Evolutionary conservation across 2,329 filamentous ascomycete genomes (phyloP).

Genomic region (Chaetothyriales sp.): DNA sequence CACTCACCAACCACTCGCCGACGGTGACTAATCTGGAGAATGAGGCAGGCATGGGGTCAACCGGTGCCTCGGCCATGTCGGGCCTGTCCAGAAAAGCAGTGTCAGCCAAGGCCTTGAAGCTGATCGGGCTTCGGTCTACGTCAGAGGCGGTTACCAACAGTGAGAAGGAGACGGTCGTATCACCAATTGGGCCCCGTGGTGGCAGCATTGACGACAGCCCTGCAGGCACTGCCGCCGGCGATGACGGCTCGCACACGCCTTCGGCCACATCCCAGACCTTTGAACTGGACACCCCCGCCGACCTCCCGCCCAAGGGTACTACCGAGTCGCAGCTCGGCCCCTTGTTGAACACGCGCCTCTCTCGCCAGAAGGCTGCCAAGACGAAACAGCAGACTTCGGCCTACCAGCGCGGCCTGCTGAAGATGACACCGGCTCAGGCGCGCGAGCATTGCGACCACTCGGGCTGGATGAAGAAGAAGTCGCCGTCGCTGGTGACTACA

Average conservation of each 20-base stretch:
- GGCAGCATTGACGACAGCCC: slow-evolving; percentile 38
- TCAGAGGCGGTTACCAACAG: slow-evolving; percentile 53
- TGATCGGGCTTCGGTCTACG: slow-evolving; percentile 63
- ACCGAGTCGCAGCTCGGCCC: slow-evolving; percentile 32
- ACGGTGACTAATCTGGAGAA: slow-evolving; percentile 42
- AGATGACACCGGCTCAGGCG: slow-evolving; percentile 66
- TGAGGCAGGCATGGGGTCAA: slow-evolving; percentile 22
- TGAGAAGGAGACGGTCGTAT: slow-evolving; percentile 35
- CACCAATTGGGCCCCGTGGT: slow-evolving; percentile 23
- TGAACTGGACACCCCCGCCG: slow-evolving; percentile 63
- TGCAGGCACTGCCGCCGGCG: slow-evolving; percentile 48
- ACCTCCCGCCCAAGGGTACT: slow-evolving; percentile 38
- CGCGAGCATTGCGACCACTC: slow-evolving; percentile 80
- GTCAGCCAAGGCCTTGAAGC: slow-evolving; percentile 44
- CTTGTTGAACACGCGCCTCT: slow-evolving; percentile 33
- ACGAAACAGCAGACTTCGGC: slow-evolving; percentile 91
- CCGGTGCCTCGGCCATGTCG: slow-evolving; percentile 33
- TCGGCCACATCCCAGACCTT: slow-evolving; percentile 53
- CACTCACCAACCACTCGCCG: slow-evolving; percentile 32
- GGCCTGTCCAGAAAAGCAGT: slow-evolving; percentile 34
- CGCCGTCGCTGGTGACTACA: slow-evolving; percentile 85
- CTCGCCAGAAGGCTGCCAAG: slow-evolving; percentile 39
- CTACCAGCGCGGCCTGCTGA: slow-evolving; percentile 72
- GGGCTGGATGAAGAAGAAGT: slow-evolving; percentile 99
- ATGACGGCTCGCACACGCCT: slow-evolving; percentile 56